These are phyloP conservation scores for Kitagawia praeruptora DNA, from an alignment of 129 eudicot species.

Conservation along the genomic window DNA sequence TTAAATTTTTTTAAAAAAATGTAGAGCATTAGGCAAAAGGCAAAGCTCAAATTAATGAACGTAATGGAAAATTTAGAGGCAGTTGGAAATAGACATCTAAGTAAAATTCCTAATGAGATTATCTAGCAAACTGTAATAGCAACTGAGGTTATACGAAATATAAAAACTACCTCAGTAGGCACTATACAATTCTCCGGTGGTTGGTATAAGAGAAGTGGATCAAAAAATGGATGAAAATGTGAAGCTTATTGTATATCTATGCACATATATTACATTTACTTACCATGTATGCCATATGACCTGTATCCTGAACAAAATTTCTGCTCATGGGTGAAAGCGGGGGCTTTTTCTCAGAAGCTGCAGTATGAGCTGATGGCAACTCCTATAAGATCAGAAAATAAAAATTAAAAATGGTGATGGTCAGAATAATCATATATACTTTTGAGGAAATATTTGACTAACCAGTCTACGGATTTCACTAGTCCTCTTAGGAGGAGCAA, in stretches of 20 bases:
- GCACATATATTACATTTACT: slow-evolving; percentile 1
- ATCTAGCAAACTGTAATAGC: not conserved
- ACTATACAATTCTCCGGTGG: not conserved
- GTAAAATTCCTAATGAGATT: not conserved
- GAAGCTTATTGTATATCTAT: not conserved
- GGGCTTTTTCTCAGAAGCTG: slow-evolving; percentile 19
- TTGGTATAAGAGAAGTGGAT: not conserved
- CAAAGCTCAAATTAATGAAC: not conserved
- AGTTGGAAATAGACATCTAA: not conserved
- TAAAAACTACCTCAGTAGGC: not conserved
- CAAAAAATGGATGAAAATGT: not conserved
- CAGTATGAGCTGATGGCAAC: slow-evolving; percentile 14
- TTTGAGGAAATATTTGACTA: not conserved
- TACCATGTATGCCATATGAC: slow-evolving; percentile 20
- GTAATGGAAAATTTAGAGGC: not conserved
- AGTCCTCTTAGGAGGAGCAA: slow-evolving; percentile 1
- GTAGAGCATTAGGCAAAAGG: not conserved
- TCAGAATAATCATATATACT: not conserved
- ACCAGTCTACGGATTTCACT: slow-evolving; percentile 14
- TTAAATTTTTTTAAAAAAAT: too few species aligned
- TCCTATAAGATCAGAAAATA: slow-evolving; percentile 20
- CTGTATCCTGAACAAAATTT: slow-evolving; percentile 15
- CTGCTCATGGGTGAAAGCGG: slow-evolving; percentile 34
- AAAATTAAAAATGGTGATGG: not conserved
- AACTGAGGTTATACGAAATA: not conserved